phyloP scores from a whole-genome alignment of 352 stramenopile genomes.

The Lagenidium giganteum region DNA sequence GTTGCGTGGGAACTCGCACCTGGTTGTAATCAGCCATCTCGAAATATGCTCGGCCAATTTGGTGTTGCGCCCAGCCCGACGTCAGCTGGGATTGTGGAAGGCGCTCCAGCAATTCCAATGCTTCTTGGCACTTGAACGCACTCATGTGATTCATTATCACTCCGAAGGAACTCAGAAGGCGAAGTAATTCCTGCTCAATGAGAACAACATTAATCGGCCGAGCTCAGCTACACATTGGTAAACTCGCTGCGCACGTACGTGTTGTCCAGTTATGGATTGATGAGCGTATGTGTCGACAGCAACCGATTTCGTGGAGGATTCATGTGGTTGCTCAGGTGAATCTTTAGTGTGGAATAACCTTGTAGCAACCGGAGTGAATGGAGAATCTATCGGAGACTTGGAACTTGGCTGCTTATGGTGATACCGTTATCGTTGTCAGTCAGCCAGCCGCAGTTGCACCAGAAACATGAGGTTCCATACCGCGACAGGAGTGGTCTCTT shows the following conservation, averaged over 20 bases:
- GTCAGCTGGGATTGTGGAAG: conserved; percentile 82
- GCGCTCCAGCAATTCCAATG: conserved; percentile 82
- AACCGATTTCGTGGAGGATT: no score
- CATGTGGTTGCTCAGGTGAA: conserved; percentile 2
- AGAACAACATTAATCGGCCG: background rate
- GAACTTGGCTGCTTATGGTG: no score
- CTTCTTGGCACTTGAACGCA: conserved; percentile 79
- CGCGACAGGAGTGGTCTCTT: no score
- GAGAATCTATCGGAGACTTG: background rate
- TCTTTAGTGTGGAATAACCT: conserved; percentile 11
- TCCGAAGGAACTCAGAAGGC: conserved; percentile 63
- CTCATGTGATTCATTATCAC: conserved; percentile 68
- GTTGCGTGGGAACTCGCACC: conserved; percentile 17
- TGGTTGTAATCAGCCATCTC: conserved; percentile 93
- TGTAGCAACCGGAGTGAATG: conserved; percentile 9
- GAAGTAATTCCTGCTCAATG: conserved; percentile 30
- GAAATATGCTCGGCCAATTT: conserved; percentile 93
- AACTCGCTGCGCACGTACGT: no score
- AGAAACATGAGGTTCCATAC: no score
- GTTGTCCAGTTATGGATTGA: no score
- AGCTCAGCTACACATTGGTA: no score
- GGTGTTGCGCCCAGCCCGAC: conserved; percentile 93
- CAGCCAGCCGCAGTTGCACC: no score
- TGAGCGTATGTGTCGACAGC: no score
- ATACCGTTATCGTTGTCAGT: no score